Conservation (phyloP, 192 early-diverging fungal species). For the Coemansia sp. region DNA sequence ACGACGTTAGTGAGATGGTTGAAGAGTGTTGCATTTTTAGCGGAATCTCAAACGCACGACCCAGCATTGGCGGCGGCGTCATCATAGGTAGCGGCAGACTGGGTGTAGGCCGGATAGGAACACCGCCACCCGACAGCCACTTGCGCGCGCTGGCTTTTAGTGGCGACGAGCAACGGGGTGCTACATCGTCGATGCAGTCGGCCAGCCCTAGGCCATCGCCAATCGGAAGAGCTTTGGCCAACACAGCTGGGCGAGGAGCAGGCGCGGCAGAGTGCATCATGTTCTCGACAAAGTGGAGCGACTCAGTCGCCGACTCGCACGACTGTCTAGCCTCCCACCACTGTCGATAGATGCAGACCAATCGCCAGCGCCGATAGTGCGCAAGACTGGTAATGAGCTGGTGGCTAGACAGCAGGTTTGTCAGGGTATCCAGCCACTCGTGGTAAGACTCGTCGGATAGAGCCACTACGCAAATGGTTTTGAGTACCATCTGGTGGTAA, state of each 20-base stretch:
- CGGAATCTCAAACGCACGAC: not conserved
- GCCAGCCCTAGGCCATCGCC: not conserved
- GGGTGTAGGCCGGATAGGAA: constrained; percentile 1
- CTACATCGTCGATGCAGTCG: not conserved
- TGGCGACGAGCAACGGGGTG: not conserved
- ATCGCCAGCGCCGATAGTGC: constrained; percentile 41
- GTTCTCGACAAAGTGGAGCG: constrained; percentile 28
- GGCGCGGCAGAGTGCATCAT: not conserved
- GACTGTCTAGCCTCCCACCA: constrained; percentile 47
- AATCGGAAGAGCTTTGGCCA: not conserved
- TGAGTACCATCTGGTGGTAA: constrained; percentile 38
- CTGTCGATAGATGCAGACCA: constrained; percentile 41
- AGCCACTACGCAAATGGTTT: constrained; percentile 43
- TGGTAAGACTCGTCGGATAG: constrained; percentile 30
- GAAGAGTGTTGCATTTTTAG: constrained; percentile 10
- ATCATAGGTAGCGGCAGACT: constrained; percentile 1
- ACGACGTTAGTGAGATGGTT: not conserved
- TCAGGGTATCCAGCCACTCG: constrained; percentile 47
- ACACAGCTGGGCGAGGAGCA: not conserved
- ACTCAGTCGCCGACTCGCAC: constrained; percentile 40
- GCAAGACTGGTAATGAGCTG: constrained; percentile 29
- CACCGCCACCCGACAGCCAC: constrained; percentile 15
- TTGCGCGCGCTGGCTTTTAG: constrained; percentile 15
- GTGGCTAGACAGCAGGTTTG: constrained; percentile 27
- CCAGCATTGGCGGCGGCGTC: constrained; percentile 1